phyloP scores from a whole-genome alignment of 495 filamentous ascomycete species.

The Tuber indicum region DNA sequence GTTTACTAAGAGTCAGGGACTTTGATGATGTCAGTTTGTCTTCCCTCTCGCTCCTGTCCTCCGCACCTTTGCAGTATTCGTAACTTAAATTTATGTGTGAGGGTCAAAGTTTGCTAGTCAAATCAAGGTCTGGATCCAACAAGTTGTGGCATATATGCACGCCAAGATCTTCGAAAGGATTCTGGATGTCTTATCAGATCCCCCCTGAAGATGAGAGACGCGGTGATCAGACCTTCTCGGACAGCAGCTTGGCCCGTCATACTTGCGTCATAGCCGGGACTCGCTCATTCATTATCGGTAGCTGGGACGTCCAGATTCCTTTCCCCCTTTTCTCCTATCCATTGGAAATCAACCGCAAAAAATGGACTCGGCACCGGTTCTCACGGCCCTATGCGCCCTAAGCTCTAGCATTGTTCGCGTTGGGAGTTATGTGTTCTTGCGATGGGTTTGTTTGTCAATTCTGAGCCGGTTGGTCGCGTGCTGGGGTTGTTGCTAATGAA shows the following conservation, averaged over 20 bases:
- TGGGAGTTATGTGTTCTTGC: constrained; percentile 64
- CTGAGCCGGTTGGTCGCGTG: not conserved
- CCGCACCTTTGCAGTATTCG: too few species aligned
- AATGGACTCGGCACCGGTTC: constrained; percentile 33
- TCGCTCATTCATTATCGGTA: not conserved
- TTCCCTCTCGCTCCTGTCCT: too few species aligned
- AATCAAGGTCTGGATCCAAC: too few species aligned
- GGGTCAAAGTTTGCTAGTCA: too few species aligned
- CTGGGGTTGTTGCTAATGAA: constrained; percentile 20
- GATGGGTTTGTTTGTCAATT: constrained; percentile 62
- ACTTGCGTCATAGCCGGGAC: not conserved
- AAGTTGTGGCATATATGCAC: too few species aligned
- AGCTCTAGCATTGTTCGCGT: constrained; percentile 61
- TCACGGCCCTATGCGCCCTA: constrained; percentile 43
- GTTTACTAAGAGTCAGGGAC: not conserved
- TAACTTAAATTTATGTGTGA: too few species aligned
- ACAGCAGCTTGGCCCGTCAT: not conserved
- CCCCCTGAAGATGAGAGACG: not conserved
- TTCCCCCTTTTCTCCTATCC: not conserved
- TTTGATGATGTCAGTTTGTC: too few species aligned
- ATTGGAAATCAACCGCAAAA: not conserved
- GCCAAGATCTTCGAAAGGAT: too few species aligned
- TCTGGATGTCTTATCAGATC: not conserved
- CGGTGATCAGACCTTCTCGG: not conserved
- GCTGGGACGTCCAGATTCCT: not conserved